Base-by-base conservation (phyloP, 805 yeast genomes). In the Yamadazyma nakazawae region DNA sequence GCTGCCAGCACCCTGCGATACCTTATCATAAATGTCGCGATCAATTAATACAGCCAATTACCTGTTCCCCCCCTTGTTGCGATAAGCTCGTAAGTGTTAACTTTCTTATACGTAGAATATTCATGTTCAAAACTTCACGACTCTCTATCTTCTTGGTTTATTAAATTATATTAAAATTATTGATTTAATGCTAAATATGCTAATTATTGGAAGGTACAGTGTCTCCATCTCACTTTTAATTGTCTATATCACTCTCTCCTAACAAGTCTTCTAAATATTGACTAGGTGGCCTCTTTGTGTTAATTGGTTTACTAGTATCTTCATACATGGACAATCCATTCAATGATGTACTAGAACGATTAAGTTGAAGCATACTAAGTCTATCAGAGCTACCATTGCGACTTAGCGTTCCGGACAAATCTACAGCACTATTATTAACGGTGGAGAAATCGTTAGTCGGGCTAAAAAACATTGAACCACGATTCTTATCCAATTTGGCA, bases 401-500 rank as follows among this genome's bases (percentile, higher is more conserved):
- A 17, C 41, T 36, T 18, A n/a, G 14, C 17, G 28, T 21, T 18
- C 14, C 10, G 5, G 37, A 17, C 9, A 34, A n/a, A 19, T 28
- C 26, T 26, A n/a, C 18, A 5, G 46, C 36, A 19, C 36, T 18
- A 32, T 30, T 36, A 6, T 43, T 17, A 13, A 11, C 32, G n/a
- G 32, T 28, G 32, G n/a, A 12, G 10, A 47, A 37, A 26, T 50
- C 53, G 26, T 21, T 45, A 5, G 79, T 76, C 2, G 84, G 84
- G 21, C 81, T 76, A 16, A 79, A 66, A 48, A 76, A 77, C 75
- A 79, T 65, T 4, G 81, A 76, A 10, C 63, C 61, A 49, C 81
- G 57, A 17, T 66, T 60, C 37, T 49, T 51, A 31, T 49, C 47
- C 26, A 46, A 42, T 32, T 55, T 50, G 37, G 62, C 60, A 49